Evolutionary conservation across 768 basidiomycete genomes (phyloP).

Genomic region (Coprinopsis sp.): DNA sequence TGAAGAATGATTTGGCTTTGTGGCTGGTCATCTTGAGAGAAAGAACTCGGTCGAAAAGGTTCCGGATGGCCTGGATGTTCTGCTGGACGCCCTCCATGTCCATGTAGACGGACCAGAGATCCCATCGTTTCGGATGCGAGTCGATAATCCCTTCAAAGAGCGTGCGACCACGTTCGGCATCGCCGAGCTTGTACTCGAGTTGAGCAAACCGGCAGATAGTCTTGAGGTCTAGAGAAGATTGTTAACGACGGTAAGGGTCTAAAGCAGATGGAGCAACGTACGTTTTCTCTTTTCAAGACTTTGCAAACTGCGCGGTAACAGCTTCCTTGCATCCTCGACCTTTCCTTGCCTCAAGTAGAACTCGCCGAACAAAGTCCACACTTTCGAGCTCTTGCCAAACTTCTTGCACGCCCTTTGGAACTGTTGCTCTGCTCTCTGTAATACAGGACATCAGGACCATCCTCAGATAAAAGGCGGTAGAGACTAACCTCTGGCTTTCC

Average conservation of each 20-base stretch:
- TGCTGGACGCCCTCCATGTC: slow-evolving; percentile 87
- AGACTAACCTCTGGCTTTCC: slow-evolving; percentile 71
- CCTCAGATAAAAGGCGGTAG: slow-evolving; percentile 5
- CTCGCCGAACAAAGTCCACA: slow-evolving; percentile 87
- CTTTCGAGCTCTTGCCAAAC: slow-evolving; percentile 89
- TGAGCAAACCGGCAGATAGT: slow-evolving; percentile 94
- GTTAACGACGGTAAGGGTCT: background rate
- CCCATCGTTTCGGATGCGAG: slow-evolving; percentile 91
- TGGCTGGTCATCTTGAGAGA: slow-evolving; percentile 86
- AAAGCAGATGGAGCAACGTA: slow-evolving; percentile 37
- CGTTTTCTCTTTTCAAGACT: slow-evolving; percentile 92
- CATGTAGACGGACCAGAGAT: slow-evolving; percentile 94
- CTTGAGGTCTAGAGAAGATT: slow-evolving; percentile 67
- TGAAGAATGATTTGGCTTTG: slow-evolving; percentile 97
- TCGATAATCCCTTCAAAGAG: slow-evolving; percentile 96
- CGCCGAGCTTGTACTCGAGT: slow-evolving; percentile 91
- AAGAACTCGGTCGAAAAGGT: slow-evolving; percentile 82
- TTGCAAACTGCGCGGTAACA: slow-evolving; percentile 84
- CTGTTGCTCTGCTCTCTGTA: slow-evolving; percentile 88
- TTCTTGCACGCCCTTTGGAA: slow-evolving; percentile 88
- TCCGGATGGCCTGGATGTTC: slow-evolving; percentile 79
- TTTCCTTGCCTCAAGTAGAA: slow-evolving; percentile 71
- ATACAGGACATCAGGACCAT: background rate
- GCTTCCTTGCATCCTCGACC: slow-evolving; percentile 74
- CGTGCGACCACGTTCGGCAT: slow-evolving; percentile 91